phyloP scores from a whole-genome alignment of 139 green algal species.

The Coelastrella sp. region DNA sequence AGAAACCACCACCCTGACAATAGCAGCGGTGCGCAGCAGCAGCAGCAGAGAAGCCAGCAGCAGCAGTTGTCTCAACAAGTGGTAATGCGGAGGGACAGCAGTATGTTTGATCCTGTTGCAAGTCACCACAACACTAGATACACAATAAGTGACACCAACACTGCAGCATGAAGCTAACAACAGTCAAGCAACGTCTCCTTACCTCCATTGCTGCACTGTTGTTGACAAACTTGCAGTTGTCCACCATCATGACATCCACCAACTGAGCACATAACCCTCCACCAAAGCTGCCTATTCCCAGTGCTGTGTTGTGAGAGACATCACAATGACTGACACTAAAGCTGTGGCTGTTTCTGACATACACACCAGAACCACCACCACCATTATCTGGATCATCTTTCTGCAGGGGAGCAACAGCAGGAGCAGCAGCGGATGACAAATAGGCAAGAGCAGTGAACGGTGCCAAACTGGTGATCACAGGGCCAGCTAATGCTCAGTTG shows the following conservation, averaged over 20 bases:
- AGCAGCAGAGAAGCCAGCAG: not conserved
- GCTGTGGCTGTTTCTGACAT: not conserved
- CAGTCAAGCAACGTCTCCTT: not conserved
- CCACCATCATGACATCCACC: not conserved
- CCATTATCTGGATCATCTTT: not conserved
- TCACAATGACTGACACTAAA: not conserved
- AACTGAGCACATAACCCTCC: not conserved
- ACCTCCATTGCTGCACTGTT: conserved; percentile 15
- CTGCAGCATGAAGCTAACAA: not conserved
- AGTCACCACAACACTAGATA: not conserved
- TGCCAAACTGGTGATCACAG: no score
- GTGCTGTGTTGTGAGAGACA: not conserved
- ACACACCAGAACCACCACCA: not conserved
- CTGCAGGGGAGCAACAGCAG: not conserved
- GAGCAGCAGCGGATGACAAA: not conserved
- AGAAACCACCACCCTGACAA: conserved; percentile 12
- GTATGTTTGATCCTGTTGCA: no score
- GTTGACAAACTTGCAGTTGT: not conserved
- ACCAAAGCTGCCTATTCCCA: not conserved
- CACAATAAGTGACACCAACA: not conserved
- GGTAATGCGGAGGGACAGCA: no score
- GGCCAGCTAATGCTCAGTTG: no score
- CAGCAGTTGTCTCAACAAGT: no score
- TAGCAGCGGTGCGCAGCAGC: not conserved
- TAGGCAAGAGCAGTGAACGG: not conserved